These are phyloP conservation scores for Russula sp. DNA, from an alignment of 768 basidiomycete species.

Conservation along the genomic window DNA sequence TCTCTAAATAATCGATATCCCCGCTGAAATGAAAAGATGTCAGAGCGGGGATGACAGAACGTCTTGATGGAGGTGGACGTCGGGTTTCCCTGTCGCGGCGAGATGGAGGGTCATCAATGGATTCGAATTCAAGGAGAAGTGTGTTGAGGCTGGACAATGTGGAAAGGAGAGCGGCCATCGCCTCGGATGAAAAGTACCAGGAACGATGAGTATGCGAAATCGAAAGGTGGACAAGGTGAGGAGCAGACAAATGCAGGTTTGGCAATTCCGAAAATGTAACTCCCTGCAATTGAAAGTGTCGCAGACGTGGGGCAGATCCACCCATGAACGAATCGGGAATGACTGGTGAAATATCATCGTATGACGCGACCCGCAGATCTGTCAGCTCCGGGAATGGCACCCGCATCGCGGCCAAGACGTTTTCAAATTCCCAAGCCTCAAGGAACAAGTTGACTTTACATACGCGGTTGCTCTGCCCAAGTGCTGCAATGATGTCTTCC, in stretches of 20 bases:
- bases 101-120: neutral
- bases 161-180: neutral
- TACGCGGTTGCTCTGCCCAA: neutral
- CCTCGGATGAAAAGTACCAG: neutral
- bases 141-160: neutral
- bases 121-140: neutral
- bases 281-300: neutral
- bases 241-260: neutral
- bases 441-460: neutral
- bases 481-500: neutral
- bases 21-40: neutral
- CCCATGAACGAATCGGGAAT: neutral
- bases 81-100: neutral
- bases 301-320: neutral
- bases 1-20: neutral
- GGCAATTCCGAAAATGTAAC: neutral
- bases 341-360: fast-evolving
- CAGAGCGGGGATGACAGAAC: neutral
- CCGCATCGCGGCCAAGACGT: neutral
- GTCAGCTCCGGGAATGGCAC: neutral
- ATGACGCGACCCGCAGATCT: fast-evolving
- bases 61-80: neutral
- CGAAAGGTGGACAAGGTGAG: neutral
- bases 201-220: neutral
- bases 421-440: neutral